These are phyloP conservation scores for maize (Zea mays) DNA, from an alignment of 176 grass and related monocot species.

Conservation along the genomic window Zm-B73-REFERENCE-NAM-5.0 NC_050102.1:126545001-126545500, in stretches of 20 bases:
- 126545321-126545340: not conserved
- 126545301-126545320: constrained; percentile 27
- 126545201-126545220: constrained; percentile 61
- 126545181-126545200: constrained; percentile 76
- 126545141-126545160: constrained; percentile 91
- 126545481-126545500: constrained; percentile 78
- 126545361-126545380: constrained; percentile 5
- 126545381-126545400: constrained; percentile 17
- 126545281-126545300: not conserved
- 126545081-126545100: constrained; percentile 64
- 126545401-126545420: constrained; percentile 10
- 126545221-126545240: constrained; percentile 16
- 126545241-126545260: constrained; percentile 11
- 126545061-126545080: constrained; percentile 50
- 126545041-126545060: constrained; percentile 15
- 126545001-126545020: not conserved
- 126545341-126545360: not conserved
- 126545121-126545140: constrained; percentile 86
- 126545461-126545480: constrained; percentile 76
- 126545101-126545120: constrained; percentile 94
- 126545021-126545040: not conserved
- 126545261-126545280: constrained; percentile 9
- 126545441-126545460: constrained; percentile 73
- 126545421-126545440: constrained; percentile 35
- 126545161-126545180: constrained; percentile 97